Evolutionary conservation across 1,284 basidiomycete genomes (phyloP).

Genomic region (Ganoderma multipileum): DNA sequence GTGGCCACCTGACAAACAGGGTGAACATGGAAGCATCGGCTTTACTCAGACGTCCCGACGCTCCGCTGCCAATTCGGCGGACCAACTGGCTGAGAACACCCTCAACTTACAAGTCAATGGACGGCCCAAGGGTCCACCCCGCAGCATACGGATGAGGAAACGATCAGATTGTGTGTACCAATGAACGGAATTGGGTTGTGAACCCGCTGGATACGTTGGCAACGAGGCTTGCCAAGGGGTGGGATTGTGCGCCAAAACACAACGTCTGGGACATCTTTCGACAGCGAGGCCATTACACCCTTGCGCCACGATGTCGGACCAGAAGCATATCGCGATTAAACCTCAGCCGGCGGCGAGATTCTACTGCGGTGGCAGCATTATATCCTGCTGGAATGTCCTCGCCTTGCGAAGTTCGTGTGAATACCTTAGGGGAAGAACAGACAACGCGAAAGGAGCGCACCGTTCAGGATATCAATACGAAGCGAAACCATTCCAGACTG

Average conservation of each 20-base stretch:
- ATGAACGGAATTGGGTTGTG: neutral
- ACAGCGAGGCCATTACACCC: neutral
- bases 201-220: neutral
- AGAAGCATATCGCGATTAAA: conserved; percentile 1
- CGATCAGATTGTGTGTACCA: neutral
- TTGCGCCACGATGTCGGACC: neutral
- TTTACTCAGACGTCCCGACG: neutral
- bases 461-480: neutral
- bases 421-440: neutral
- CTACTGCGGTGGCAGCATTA: neutral
- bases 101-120: neutral
- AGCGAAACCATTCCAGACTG: no score
- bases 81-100: neutral
- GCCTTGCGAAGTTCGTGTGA: conserved; percentile 2
- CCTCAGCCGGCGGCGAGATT: neutral
- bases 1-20: neutral
- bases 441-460: conserved; percentile 1
- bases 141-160: neutral
- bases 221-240: neutral
- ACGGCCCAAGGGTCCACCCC: neutral
- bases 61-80: neutral
- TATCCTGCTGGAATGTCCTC: neutral
- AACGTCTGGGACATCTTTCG: neutral
- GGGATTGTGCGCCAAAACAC: neutral
- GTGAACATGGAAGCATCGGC: neutral